These are phyloP conservation scores for Auricularia cornea DNA, from an alignment of 768 basidiomycete species.

Conservation along the genomic window DNA sequence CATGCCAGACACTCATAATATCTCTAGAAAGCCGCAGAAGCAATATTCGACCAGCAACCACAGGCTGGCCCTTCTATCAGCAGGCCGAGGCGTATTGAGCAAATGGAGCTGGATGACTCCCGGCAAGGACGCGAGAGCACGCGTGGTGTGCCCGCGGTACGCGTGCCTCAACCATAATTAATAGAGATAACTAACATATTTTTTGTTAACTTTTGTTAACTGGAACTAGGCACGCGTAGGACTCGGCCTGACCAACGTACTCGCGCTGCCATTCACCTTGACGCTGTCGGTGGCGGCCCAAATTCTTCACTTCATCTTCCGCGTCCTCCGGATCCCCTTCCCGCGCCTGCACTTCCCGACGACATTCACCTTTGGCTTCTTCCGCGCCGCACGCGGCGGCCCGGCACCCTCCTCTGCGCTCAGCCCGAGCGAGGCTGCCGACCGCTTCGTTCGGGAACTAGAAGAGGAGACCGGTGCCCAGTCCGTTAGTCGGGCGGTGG, in stretches of 20 bases:
- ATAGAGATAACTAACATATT: conserved; percentile 9
- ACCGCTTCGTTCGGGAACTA: conserved; percentile 69
- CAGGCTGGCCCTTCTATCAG: conserved; percentile 11
- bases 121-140: conserved; percentile 23
- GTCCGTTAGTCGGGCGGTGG: conserved; percentile 39
- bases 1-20: conserved; percentile 11
- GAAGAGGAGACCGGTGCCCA: conserved; percentile 82
- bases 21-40: conserved; percentile 48
- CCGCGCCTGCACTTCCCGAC: conserved; percentile 42
- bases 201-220: background rate
- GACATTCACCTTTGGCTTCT: conserved; percentile 31
- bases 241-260: conserved; percentile 24
- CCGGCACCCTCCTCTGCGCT: conserved; percentile 13
- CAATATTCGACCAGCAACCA: conserved; percentile 40
- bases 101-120: conserved; percentile 47
- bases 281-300: conserved; percentile 53
- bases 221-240: conserved; percentile 3
- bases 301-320: conserved; percentile 58
- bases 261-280: conserved; percentile 45
- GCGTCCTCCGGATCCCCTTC: conserved; percentile 58
- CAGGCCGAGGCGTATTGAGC: conserved; percentile 23
- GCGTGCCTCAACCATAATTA: conserved; percentile 3
- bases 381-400: conserved; percentile 20
- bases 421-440: conserved; percentile 48
- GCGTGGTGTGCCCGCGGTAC: conserved; percentile 13